Conservation (phyloP, 2,329 filamentous ascomycete genomes). For the Fusarium tuaranense region DNA sequence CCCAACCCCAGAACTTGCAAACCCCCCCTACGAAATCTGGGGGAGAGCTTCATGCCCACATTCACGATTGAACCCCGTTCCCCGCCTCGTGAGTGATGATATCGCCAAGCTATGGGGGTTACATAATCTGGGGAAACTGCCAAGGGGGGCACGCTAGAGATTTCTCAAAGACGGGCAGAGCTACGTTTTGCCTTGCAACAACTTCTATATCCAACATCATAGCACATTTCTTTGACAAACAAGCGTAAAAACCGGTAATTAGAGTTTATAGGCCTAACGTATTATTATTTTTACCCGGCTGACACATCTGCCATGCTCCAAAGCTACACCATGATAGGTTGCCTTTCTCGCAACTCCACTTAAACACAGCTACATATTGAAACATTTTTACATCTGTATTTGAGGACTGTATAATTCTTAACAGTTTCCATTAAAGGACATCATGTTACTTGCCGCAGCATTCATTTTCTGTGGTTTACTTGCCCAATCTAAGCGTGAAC, state of each 20-base stretch:
- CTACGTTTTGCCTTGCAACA: background rate
- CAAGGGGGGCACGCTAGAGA: background rate
- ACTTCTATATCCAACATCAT: background rate
- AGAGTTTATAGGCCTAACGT: no score
- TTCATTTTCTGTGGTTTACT: background rate
- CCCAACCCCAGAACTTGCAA: background rate
- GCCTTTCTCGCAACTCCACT: no score
- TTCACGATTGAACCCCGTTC: background rate
- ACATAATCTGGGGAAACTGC: background rate
- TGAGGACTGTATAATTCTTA: no score
- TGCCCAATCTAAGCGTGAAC: background rate
- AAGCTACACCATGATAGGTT: no score
- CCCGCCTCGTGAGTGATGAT: background rate
- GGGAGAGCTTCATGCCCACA: background rate
- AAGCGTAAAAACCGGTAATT: no score
- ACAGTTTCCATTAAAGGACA: no score
- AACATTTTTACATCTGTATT: background rate
- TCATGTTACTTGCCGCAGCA: no score
- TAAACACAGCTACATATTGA: no score
- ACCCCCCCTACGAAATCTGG: background rate
- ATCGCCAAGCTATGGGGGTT: background rate
- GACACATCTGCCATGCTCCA: no score
- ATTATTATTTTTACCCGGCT: no score
- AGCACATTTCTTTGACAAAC: no score
- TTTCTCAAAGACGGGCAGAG: background rate